Evolutionary conservation across 345 rosid species (phyloP).

Genomic region (Mangifera indica): DNA sequence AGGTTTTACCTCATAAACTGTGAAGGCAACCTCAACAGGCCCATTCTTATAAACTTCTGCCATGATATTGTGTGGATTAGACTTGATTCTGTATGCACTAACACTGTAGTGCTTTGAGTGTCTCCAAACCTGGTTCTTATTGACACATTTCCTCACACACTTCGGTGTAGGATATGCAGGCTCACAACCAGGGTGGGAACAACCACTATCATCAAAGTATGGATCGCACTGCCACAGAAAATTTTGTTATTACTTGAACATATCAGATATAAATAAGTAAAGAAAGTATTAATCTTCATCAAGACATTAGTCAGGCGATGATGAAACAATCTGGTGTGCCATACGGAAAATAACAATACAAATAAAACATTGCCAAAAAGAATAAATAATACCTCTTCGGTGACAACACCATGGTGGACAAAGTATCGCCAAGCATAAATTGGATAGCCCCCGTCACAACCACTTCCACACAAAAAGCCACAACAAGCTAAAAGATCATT

Average conservation of each 20-base stretch:
- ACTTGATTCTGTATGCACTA: slow-evolving; percentile 61
- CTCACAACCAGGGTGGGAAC: slow-evolving; percentile 97
- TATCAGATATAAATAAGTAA: slow-evolving; percentile 10
- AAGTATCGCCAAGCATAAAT: slow-evolving; percentile 86
- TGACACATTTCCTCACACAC: slow-evolving; percentile 71
- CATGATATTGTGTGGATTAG: slow-evolving; percentile 73
- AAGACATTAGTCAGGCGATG: neutral
- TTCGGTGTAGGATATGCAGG: slow-evolving; percentile 82
- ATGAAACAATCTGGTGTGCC: neutral
- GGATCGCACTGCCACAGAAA: slow-evolving; percentile 71
- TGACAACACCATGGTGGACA: slow-evolving; percentile 71
- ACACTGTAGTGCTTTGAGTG: slow-evolving; percentile 77
- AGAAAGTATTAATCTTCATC: neutral
- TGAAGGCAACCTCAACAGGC: slow-evolving; percentile 90
- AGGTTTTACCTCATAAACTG: slow-evolving; percentile 79
- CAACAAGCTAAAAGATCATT: slow-evolving; percentile 94
- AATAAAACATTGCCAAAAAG: neutral
- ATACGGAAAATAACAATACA: slow-evolving; percentile 19
- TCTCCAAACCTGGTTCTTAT: slow-evolving; percentile 68
- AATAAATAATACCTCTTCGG: slow-evolving; percentile 64
- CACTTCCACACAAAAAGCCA: slow-evolving; percentile 85
- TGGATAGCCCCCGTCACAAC: slow-evolving; percentile 91
- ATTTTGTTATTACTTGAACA: neutral
- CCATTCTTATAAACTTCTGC: slow-evolving; percentile 84
- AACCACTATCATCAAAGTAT: slow-evolving; percentile 80